A percentile compares a stretch with the other conserved stretches of the same genome.
Conservation (phyloP, 768 basidiomycete species). For the Rickenella mellea region DNA sequence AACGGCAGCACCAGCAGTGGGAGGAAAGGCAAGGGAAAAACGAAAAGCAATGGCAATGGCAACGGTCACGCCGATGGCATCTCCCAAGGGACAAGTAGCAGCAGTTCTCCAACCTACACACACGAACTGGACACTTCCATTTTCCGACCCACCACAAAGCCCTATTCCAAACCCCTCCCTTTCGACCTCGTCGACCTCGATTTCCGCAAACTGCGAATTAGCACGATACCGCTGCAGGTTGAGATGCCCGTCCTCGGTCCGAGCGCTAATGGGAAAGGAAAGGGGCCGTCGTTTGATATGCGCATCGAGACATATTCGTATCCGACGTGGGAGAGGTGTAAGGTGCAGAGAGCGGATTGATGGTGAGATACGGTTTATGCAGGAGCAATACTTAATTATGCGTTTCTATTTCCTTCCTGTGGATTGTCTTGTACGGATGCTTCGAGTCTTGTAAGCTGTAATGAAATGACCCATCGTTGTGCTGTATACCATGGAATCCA, state of each 20-base stretch:
- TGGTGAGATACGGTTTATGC: too few relatives aligned
- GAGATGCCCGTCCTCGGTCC: constrained; percentile 17
- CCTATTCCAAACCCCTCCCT: constrained; percentile 37
- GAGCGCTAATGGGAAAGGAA: constrained; percentile 4
- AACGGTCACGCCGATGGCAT: constrained; percentile 18
- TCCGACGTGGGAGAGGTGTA: constrained; percentile 61
- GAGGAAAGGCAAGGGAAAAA: constrained; percentile 2
- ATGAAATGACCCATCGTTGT: too few relatives aligned
- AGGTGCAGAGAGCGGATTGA: constrained; percentile 30
- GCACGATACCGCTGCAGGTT: constrained; percentile 33
- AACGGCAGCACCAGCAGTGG: constrained; percentile 4
- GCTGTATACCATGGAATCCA: too few relatives aligned
- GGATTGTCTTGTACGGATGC: too few relatives aligned
- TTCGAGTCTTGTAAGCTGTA: too few relatives aligned
- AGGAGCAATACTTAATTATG: too few relatives aligned
- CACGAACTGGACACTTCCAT: constrained; percentile 14
- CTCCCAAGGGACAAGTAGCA: constrained; percentile 11
- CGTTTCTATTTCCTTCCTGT: too few relatives aligned
- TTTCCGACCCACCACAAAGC: constrained; percentile 30
- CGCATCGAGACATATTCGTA: constrained; percentile 39
- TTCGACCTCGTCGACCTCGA: constrained; percentile 44
- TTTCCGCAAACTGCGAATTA: constrained; percentile 43
- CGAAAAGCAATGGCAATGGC: constrained; percentile 17
- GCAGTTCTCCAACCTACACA: not conserved
- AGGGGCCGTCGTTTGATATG: constrained; percentile 20